Conservation (phyloP, 345 rosid species). For the Turritis glabra region DNA sequence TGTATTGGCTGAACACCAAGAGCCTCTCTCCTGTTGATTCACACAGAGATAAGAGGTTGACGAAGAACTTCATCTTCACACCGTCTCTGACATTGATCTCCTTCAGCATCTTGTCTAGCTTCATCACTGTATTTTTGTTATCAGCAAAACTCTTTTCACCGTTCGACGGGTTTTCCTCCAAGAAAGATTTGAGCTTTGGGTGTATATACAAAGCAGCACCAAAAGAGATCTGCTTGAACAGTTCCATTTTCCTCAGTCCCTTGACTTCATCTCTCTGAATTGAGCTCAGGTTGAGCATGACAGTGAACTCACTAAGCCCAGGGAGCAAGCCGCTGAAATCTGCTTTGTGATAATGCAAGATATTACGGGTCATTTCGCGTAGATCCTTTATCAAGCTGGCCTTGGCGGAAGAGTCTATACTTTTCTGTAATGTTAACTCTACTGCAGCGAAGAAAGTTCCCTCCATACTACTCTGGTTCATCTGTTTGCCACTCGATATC, state of each 20-base stretch:
- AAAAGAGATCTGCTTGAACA: constrained; percentile 64
- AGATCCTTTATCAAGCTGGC: constrained; percentile 72
- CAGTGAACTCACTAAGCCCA: constrained; percentile 78
- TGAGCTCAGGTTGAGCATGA: constrained; percentile 62
- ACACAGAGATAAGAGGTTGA: constrained; percentile 64
- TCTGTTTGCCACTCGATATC: constrained; percentile 52
- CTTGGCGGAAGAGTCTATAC: constrained; percentile 52
- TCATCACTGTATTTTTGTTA: constrained; percentile 40
- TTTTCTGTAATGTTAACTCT: constrained; percentile 67
- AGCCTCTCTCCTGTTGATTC: constrained; percentile 68
- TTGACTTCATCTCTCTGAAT: constrained; percentile 57
- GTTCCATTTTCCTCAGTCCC: constrained; percentile 41
- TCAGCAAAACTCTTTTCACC: constrained; percentile 35
- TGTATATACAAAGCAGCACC: constrained; percentile 75
- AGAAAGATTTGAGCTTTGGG: constrained; percentile 49
- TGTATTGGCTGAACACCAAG: constrained; percentile 85
- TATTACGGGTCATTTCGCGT: constrained; percentile 74
- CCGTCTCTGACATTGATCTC: constrained; percentile 63
- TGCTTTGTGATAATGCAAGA: constrained; percentile 91
- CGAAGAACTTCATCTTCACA: constrained; percentile 75
- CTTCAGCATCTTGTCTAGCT: constrained; percentile 59
- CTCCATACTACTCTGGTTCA: constrained; percentile 45
- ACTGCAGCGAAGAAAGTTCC: constrained; percentile 62
- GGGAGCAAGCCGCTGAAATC: constrained; percentile 88
- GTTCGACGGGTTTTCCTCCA: constrained; percentile 23